A percentile compares a stretch with the other conserved stretches of the same genome.
Evolutionary conservation across 2,329 filamentous ascomycete genomes (phyloP).

Genomic region (Fusarium buxicola): DNA sequence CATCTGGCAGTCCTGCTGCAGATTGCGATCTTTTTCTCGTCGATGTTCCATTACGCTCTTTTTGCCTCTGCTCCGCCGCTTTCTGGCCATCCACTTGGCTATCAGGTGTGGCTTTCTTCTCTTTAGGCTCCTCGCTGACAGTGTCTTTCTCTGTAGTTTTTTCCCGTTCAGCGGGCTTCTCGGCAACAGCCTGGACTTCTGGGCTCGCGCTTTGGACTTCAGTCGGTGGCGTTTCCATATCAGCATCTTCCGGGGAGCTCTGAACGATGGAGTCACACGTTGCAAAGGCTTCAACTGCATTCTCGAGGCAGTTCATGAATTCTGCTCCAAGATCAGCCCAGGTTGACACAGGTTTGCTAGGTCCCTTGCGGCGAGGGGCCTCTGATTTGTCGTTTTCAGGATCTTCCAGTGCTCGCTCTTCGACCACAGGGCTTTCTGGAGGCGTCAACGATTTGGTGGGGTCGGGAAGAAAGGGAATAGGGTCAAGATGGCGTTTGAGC

Average conservation of each 20-base stretch:
- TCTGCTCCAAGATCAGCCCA: slow-evolving; percentile 52
- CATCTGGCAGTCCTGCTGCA: slow-evolving; percentile 67
- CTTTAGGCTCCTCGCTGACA: slow-evolving; percentile 16
- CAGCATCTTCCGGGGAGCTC: slow-evolving; percentile 42
- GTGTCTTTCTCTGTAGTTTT: slow-evolving; percentile 14
- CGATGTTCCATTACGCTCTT: slow-evolving; percentile 53
- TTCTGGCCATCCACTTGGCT: slow-evolving; percentile 44
- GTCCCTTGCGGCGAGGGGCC: slow-evolving; percentile 16
- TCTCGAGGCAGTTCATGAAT: slow-evolving; percentile 49
- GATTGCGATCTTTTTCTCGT: slow-evolving; percentile 73
- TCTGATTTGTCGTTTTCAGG: slow-evolving; percentile 36
- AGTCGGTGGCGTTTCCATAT: slow-evolving; percentile 36
- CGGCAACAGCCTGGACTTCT: slow-evolving; percentile 17
- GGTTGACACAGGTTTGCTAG: slow-evolving; percentile 38
- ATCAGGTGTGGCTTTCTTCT: slow-evolving; percentile 42
- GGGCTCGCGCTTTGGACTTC: slow-evolving; percentile 31
- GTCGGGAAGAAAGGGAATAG: slow-evolving; percentile 71
- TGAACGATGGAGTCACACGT: slow-evolving; percentile 47
- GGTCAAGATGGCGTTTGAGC: slow-evolving; percentile 68
- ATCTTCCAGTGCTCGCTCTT: slow-evolving; percentile 29
- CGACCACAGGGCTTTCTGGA: slow-evolving; percentile 35
- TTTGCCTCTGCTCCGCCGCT: slow-evolving; percentile 46
- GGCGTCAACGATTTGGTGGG: slow-evolving; percentile 56
- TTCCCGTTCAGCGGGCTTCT: slow-evolving; percentile 16
- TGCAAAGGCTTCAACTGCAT: slow-evolving; percentile 45